Base-by-base conservation (phyloP, 371 early-diverging fungal genomes). In the Lichtheimia corymbifera region DNA sequence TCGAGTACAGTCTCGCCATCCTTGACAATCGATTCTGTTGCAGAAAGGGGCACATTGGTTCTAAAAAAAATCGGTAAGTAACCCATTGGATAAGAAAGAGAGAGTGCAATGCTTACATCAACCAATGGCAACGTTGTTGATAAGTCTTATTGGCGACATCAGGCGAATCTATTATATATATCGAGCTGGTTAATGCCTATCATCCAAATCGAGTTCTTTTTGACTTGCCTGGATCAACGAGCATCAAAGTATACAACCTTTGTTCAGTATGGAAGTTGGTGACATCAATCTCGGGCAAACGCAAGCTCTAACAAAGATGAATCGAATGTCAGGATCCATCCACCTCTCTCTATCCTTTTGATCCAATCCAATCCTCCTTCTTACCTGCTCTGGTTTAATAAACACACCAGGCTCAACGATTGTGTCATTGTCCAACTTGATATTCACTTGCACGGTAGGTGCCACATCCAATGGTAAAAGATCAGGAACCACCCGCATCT, bases 401-500 rank as follows among this genome's bases (percentile, higher is more conserved):
- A 81, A 76, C 6, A 77, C 71, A 49, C 90, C 90, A 25, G 86
- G 84, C 65, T 85, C 87, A 30, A 88, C 66, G n/a, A 72, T 59
- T 28, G 50, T 50, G 43, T 59, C 53, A 7, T 67, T 62, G 25
- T 62, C 60, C 30, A 76, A 73, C n/a, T 74, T 66, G 52, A 88
- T 54, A 49, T 73, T 68, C 41, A 88, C 73, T 43, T 87, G 71
- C 24, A 83, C 73, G 1, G 74, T 67, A 14, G 87, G 86, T 3
- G 70, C 57, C 24, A 79, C 65, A 45, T 71, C 82, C 30, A 83
- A 74, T 20, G 85, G 82, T 45, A 93, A 68, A 44, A 91, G 54
- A 70, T 93, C 93, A 5, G 93, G 93, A 45, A 90, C 75, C 51
- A 93, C 89, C 63, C 73, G 87, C 93, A 93, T 93, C 71, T 91